These are phyloP conservation scores for Capillidium heterosporum DNA, from an alignment of 371 early-diverging fungal species.

Conservation along the genomic window DNA sequence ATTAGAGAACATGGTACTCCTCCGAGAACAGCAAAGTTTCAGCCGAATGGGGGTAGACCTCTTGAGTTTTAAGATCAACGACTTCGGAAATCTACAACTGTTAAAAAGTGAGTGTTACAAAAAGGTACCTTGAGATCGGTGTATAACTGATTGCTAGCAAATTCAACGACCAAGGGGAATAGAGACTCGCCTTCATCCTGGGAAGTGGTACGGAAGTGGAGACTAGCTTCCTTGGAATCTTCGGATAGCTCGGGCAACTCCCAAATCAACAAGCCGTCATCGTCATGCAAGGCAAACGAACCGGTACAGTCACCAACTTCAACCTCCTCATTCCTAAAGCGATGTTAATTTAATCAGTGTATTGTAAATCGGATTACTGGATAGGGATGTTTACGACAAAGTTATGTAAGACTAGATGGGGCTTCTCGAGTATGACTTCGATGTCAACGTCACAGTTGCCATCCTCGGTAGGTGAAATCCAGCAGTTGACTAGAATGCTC, in stretches of 20 bases:
- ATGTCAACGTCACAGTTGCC: constrained; percentile 83
- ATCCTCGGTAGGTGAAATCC: constrained; percentile 82
- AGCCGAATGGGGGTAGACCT: background rate
- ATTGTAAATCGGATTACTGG: constrained; percentile 33
- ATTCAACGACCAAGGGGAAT: constrained; percentile 79
- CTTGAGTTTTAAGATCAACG: background rate
- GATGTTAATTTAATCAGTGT: constrained; percentile 6
- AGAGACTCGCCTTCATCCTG: constrained; percentile 54
- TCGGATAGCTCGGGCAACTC: constrained; percentile 62
- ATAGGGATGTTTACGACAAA: constrained; percentile 78
- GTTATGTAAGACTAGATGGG: constrained; percentile 57
- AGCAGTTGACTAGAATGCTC: constrained; percentile 62
- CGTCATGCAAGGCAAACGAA: constrained; percentile 48
- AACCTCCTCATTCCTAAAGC: constrained; percentile 39
- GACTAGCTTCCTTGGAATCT: constrained; percentile 48
- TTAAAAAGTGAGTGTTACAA: background rate
- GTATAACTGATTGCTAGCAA: constrained; percentile 43
- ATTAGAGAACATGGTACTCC: too few species aligned
- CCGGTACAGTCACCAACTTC: constrained; percentile 67
- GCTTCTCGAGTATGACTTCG: constrained; percentile 75
- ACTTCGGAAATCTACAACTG: constrained; percentile 7
- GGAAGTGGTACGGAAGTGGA: constrained; percentile 71
- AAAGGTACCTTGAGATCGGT: constrained; percentile 50
- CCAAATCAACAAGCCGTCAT: constrained; percentile 62
- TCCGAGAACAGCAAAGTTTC: too few species aligned